Base-by-base conservation (phyloP, 2,329 filamentous ascomycete genomes). In the Claviceps purpurea region DNA sequence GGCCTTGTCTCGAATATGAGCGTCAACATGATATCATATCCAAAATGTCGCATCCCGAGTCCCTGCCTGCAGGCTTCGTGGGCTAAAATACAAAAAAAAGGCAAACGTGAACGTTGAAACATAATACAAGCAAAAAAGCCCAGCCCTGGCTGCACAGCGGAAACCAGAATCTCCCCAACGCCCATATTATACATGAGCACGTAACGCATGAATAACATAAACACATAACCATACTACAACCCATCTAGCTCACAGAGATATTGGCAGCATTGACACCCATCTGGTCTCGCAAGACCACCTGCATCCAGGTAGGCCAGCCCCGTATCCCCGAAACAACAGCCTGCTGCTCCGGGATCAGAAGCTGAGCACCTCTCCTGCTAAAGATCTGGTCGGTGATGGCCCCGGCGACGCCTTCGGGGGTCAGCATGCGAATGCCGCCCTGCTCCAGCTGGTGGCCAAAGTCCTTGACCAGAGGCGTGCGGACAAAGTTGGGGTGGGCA, bases 401-500 rank as follows among this genome's bases (percentile, higher is more conserved):
- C 0, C 61, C 60, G 0, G 73, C 68, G 1, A 78, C 67, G 18
- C 64, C 53, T n/a, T 70, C 64, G 11, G 57, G 54, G 0, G 57
- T 64, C 38, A 70, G 54, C 45, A 70, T 55, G 2, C 56, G 51
- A 2, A 65, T 60, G 2, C 67, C 64, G 0, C 57, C 52, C 16
- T 52, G 45, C 54, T 67, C 57, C 2, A 67, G 52, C 5, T 56
- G 57, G 22, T 60, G 60, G 1, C 55, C 56, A 53, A 64, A 61
- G 34, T 65, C 60, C 65, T 69, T 53, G 1, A 66, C 51, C 52
- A 78, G 68, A 1, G 71, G 69, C 0, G 76, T 79, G 42, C 66
- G 64, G 24, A 77, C 73, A 63, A 73, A 78, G 50, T 70, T 65
- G 64, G 79, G 82, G 54, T 78, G 79, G 50, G 86, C 74, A 7